A percentile compares a stretch with the other conserved stretches of the same genome.
These are phyloP conservation scores for Paramecium pentaurelia DNA, from an alignment of 73 alveolate genomes.

Conservation along the genomic window DNA sequence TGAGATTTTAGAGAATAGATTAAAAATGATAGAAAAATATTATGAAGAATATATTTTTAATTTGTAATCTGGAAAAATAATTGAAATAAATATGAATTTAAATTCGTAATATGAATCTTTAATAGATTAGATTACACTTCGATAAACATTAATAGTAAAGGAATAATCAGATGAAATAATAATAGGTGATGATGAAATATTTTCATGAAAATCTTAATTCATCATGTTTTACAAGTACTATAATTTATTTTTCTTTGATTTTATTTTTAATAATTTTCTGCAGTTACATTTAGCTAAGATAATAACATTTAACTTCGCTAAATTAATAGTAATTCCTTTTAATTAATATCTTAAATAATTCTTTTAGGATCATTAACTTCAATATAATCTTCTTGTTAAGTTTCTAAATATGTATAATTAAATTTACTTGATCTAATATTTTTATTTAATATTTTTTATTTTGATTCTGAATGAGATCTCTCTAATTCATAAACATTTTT, in stretches of 20 bases:
- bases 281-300: not conserved
- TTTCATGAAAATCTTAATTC: not conserved
- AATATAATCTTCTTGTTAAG: not conserved
- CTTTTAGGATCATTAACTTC: not conserved
- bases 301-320: not conserved
- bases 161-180: not conserved
- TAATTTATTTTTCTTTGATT: not conserved
- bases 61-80: not conserved
- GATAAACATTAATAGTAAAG: not conserved
- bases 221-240: not conserved
- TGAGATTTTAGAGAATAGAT: not conserved
- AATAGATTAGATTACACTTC: not conserved
- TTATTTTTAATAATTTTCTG: not conserved
- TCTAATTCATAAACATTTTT: not conserved
- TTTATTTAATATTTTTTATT: not conserved
- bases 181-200: conserved; percentile 45
- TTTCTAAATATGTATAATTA: not conserved
- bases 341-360: not conserved
- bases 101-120: not conserved
- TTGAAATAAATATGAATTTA: not conserved
- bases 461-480: not conserved
- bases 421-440: not conserved
- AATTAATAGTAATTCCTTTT: not conserved
- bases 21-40: not conserved
- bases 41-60: not conserved